Percentiles rank a stretch among this genome's conserved stretches.
Conservation (phyloP, 2,329 filamentous ascomycete species). For the Fusarium piperis region DNA sequence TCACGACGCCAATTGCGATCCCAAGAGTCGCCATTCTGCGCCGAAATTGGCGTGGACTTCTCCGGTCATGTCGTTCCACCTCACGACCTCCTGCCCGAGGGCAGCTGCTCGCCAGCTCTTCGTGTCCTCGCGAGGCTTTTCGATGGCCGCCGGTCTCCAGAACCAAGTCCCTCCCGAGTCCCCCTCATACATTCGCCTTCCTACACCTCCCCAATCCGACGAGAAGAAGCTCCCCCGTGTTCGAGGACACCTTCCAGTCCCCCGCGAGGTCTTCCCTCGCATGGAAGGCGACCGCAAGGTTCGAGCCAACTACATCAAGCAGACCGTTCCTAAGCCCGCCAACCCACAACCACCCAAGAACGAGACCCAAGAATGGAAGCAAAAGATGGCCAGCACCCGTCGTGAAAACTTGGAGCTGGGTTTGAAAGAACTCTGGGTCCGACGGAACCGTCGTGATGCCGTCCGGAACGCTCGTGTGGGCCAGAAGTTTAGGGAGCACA, state of each 20-base stretch:
- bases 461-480: slow-evolving; percentile 51
- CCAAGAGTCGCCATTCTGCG: slow-evolving; percentile 8
- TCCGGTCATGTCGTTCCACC: slow-evolving; percentile 43
- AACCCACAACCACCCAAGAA: slow-evolving; percentile 50
- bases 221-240: slow-evolving; percentile 58
- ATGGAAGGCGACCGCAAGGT: slow-evolving; percentile 68
- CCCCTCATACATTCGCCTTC: slow-evolving; percentile 86
- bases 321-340: slow-evolving; percentile 66
- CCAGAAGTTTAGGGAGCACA: slow-evolving; percentile 58
- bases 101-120: slow-evolving; percentile 41
- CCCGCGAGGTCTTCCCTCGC: slow-evolving; percentile 79
- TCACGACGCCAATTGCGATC: slow-evolving; percentile 34
- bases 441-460: slow-evolving; percentile 63
- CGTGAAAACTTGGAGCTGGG: slow-evolving; percentile 78
- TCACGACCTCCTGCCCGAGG: slow-evolving; percentile 39
- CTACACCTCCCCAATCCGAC: slow-evolving; percentile 76
- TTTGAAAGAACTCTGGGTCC: slow-evolving; percentile 73
- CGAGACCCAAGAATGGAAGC: slow-evolving; percentile 69
- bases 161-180: slow-evolving; percentile 83
- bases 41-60: slow-evolving; percentile 14
- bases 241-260: slow-evolving; percentile 85
- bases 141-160: slow-evolving; percentile 50
- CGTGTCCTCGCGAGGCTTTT: slow-evolving; percentile 45
- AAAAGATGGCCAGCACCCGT: slow-evolving; percentile 75
- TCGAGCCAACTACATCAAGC: slow-evolving; percentile 66